phyloP scores from a whole-genome alignment of 495 filamentous ascomycete genomes.

The Haplographium delicatum region DNA sequence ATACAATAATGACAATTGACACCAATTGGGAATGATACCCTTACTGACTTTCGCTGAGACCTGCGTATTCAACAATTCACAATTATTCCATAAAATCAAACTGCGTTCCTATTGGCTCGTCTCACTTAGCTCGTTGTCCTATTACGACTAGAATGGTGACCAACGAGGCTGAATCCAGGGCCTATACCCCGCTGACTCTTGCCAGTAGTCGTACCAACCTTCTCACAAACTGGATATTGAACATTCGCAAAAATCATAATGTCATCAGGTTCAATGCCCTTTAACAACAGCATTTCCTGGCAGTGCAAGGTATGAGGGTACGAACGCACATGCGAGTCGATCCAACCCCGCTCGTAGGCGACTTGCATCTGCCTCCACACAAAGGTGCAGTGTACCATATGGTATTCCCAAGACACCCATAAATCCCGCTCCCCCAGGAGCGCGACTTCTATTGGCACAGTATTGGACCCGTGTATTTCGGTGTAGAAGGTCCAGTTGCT shows the following conservation, averaged over 20 bases:
- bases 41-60: too few relatives aligned
- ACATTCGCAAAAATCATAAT: background rate
- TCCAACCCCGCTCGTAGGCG: constrained; percentile 13
- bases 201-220: too few relatives aligned
- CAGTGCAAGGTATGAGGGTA: constrained; percentile 8
- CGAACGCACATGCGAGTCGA: background rate
- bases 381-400: constrained; percentile 30
- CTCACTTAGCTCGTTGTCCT: too few relatives aligned
- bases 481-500: constrained; percentile 12
- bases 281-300: constrained; percentile 4
- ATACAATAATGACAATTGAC: too few relatives aligned
- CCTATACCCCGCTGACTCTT: too few relatives aligned
- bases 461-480: background rate
- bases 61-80: too few relatives aligned
- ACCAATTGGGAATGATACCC: too few relatives aligned
- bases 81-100: too few relatives aligned
- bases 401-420: constrained; percentile 33
- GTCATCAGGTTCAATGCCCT: background rate
- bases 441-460: constrained; percentile 13
- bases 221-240: background rate
- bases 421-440: constrained; percentile 15
- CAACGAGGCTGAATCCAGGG: too few relatives aligned
- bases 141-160: too few relatives aligned
- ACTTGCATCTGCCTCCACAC: constrained; percentile 34
- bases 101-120: too few relatives aligned